Base-by-base conservation (phyloP, 1,284 basidiomycete species). In the Phellopilus nigrolimitatus region DNA sequence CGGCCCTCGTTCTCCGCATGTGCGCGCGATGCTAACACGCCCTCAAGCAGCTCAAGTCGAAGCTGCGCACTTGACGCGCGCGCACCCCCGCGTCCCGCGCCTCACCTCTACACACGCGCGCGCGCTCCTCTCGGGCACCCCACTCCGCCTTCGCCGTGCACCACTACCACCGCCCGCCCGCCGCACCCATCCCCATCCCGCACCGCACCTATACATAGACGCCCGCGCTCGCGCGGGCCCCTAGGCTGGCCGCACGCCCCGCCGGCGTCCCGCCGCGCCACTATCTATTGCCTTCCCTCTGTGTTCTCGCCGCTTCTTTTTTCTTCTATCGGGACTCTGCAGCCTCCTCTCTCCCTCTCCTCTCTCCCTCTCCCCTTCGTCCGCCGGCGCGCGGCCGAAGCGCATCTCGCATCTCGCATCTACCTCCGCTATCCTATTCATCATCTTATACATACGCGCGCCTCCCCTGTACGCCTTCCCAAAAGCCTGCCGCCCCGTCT, bases 1-100 rank as follows among this genome's bases (percentile, higher is more conserved):
- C 33, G n/a, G n/a, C 3, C 19, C n/a, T 44, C 28, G 7, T 52
- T 28, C 2, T 25, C n/a, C 37, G 5, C 37, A 39, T 39, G n/a
- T 8, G n/a, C 19, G 6, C 8, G 8, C 6, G 6, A n/a, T 39
- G 37, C 37, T 21, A 5, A 39, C 15, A 21, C n/a, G n/a, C 19
- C 15, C 8, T 38, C 3, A 15, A 10, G 19, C 31, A 51, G 49
- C 38, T 19, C 12, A 46, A 51, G 39, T 42, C 48, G 19, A 49
- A 49, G 21, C 24, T 49, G 24, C 41, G 48, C 36, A 36, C 39
- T 25, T 34, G n/a, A 27, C 39, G 36, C 17, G 19, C 21, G 21
- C 39, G 9, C 36, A 22, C 39, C 21, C 24, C 39, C 39, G 24
- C 21, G 19, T 41, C 22, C 39, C 21, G 19, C 39, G 17, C 17